phyloP scores from a whole-genome alignment of 129 eudicot species.

The Sambucus nigra region DNA sequence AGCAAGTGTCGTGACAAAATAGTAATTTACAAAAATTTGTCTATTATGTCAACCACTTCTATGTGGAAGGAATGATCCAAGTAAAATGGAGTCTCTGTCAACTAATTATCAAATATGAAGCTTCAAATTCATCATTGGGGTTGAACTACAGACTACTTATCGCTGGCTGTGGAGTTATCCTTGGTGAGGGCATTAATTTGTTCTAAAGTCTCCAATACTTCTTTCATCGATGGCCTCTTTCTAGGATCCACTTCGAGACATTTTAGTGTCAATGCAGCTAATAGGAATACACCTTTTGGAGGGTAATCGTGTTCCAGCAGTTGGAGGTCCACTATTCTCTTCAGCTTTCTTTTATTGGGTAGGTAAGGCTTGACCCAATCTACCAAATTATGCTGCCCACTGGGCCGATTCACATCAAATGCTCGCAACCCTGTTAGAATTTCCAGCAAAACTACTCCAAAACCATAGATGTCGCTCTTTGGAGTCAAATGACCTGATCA shows the following conservation, averaged over 20 bases:
- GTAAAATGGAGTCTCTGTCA: too few species aligned
- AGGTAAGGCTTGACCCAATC: background rate
- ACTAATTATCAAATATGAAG: too few species aligned
- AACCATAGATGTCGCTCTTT: background rate
- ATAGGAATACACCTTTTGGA: conserved; percentile 1
- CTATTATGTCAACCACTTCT: too few species aligned
- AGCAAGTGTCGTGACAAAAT: too few species aligned
- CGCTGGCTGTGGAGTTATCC: background rate
- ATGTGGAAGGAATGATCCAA: too few species aligned
- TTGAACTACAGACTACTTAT: background rate
- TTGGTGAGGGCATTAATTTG: background rate
- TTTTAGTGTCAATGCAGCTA: background rate
- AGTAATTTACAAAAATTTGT: too few species aligned
- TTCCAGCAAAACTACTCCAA: background rate
- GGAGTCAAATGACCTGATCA: background rate
- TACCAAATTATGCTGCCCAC: background rate
- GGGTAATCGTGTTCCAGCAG: background rate
- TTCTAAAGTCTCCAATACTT: conserved; percentile 7
- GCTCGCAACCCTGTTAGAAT: background rate
- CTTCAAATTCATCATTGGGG: too few species aligned
- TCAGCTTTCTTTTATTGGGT: background rate
- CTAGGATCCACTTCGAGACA: background rate
- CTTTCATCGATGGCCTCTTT: conserved; percentile 8
- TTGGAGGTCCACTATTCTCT: background rate
- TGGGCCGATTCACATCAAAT: background rate